Conservation (phyloP, 73 alveolate species). For the Tetrahymena borealis region DNA sequence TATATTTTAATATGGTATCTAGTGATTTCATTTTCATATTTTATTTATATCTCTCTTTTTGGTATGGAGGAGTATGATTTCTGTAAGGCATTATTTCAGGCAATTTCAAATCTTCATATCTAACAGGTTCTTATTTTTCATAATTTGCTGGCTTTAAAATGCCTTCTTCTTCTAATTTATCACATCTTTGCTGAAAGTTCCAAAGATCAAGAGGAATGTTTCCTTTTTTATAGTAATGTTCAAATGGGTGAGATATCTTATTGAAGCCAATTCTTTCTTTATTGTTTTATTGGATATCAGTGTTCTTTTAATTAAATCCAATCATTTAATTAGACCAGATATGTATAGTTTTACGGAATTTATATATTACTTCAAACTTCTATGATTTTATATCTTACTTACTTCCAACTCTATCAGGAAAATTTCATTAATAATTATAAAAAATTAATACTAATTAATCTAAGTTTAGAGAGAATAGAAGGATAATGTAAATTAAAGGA, state of each 20-base stretch:
- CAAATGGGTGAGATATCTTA: neutral
- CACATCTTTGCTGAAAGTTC: neutral
- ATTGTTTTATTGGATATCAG: neutral
- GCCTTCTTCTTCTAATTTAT: neutral
- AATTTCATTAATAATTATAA: no score
- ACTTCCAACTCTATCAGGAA: no score
- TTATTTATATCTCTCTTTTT: neutral
- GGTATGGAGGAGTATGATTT: neutral
- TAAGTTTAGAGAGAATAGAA: no score
- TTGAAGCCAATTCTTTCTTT: neutral
- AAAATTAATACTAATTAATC: no score
- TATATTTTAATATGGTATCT: neutral
- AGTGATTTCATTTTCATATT: neutral
- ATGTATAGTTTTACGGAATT: no score
- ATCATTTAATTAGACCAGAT: neutral
- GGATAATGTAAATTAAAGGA: no score
- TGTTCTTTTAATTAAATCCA: neutral
- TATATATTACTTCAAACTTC: no score
- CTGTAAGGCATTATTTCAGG: neutral
- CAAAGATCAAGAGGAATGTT: neutral
- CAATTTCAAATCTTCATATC: neutral
- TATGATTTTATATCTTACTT: no score
- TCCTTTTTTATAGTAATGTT: neutral
- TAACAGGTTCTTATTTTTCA: neutral
- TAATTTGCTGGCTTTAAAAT: neutral